Conservation (phyloP, 345 rosid species). For the Gossypium mustelinum region DNA sequence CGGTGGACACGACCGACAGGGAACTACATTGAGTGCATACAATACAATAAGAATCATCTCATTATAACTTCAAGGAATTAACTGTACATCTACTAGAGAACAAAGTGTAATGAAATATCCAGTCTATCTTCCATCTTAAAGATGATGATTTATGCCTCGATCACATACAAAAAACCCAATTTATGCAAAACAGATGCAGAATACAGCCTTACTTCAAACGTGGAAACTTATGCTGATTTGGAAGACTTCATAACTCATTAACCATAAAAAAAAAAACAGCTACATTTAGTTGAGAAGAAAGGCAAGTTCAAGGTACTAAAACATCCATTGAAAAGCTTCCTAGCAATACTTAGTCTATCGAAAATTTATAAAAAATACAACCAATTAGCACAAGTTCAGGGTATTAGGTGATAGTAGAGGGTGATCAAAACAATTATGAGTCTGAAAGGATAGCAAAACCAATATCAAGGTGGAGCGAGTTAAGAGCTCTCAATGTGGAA, state of each 20-base stretch:
- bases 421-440: not conserved
- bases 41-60: not conserved
- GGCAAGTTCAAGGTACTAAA: not conserved
- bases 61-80: not conserved
- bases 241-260: not conserved
- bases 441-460: not conserved
- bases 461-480: not conserved
- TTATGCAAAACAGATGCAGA: not conserved
- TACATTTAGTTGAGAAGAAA: not conserved
- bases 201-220: not conserved
- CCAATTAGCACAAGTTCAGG: not conserved
- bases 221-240: not conserved
- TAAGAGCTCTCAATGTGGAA: not conserved
- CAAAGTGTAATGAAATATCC: not conserved
- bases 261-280: not conserved
- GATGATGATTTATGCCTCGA: not conserved
- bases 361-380: not conserved
- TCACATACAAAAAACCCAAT: not conserved
- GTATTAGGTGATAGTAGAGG: not conserved
- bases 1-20: conserved; percentile 17
- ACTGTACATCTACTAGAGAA: not conserved
- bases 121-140: not conserved
- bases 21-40: not conserved
- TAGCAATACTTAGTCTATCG: not conserved
- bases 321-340: not conserved